Evolutionary conservation across 2,329 filamentous ascomycete species (phyloP), one percentile per base, ranked within the genome.

Genomic region (Scytalidium sp.): DNA sequence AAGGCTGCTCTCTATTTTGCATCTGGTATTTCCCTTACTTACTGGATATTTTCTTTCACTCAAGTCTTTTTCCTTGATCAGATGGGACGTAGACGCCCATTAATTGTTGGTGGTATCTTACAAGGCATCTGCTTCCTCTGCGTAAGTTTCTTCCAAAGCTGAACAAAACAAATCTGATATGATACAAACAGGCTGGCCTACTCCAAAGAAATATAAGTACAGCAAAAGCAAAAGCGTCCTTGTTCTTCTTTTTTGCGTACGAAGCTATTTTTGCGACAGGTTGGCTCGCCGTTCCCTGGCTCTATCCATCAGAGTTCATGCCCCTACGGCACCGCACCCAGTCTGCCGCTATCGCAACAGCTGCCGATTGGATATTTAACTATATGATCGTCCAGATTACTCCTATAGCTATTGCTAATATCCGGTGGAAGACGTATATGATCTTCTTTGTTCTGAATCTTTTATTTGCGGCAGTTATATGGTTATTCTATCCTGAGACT

Each of bases 201-300:
- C 56, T 75, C 72, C 0, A 76, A 76, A 67, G 61, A 63, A 4
- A 74, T 83, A 79, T 8, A n/a, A 19, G 63, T 0, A 63, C 79
- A 1, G 76, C 76, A 3, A 81, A 78, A 59, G 78, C 76, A 1
- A 81, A 88, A 48, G 82, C 83, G 2, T 83, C 77, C 56, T 86
- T 83, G 0, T 88, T 87, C 54, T 78, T 81, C 32, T 67, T 84
- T 32, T 83, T 83, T 59, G 70, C 79, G 19, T 83, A 81, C 65
- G 80, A 78, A 60, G 76, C 76, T 2, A 80, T 78, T 67, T 83
- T 83, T 59, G 78, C 75, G 36, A 67, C 75, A 50, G 74, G 74
- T 23, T 81, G 76, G 77, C 70, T 81, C 50, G 75, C 76, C 13
- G 78, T 82, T 66, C 75, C 78, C 1, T 83, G 78, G 78, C 66